phyloP scores from a whole-genome alignment of 768 basidiomycete species.

The Ramaria sp. region DNA sequence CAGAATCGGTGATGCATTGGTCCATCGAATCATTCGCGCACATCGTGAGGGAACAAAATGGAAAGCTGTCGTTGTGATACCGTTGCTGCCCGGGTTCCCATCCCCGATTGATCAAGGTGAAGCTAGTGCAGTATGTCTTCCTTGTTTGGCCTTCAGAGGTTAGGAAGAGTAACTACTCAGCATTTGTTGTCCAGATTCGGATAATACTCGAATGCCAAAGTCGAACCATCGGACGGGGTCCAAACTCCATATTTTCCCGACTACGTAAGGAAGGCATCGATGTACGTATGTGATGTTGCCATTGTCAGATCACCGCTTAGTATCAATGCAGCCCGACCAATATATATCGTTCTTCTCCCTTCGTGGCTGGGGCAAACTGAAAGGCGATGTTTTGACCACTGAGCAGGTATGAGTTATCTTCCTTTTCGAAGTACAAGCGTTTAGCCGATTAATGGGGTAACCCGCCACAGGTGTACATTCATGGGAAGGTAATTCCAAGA shows the following conservation, averaged over 20 bases:
- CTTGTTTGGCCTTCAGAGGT: background rate
- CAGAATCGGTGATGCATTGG: slow-evolving; percentile 87
- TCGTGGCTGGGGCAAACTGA: slow-evolving; percentile 88
- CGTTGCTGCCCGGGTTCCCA: slow-evolving; percentile 86
- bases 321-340: slow-evolving; percentile 64
- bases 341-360: slow-evolving; percentile 88
- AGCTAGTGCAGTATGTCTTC: slow-evolving; percentile 68
- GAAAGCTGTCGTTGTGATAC: slow-evolving; percentile 90
- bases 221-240: slow-evolving; percentile 77
- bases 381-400: slow-evolving; percentile 72
- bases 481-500: slow-evolving; percentile 50
- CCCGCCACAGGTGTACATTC: slow-evolving; percentile 65
- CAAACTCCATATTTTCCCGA: slow-evolving; percentile 82
- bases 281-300: slow-evolving; percentile 32
- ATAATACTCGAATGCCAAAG: slow-evolving; percentile 96
- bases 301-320: background rate
- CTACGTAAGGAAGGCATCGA: slow-evolving; percentile 82
- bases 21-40: slow-evolving; percentile 82
- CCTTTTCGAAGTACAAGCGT: background rate
- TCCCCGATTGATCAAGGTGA: slow-evolving; percentile 89
- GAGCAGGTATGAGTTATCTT: slow-evolving; percentile 50
- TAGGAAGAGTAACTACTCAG: background rate
- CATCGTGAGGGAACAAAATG: slow-evolving; percentile 71
- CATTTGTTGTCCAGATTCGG: slow-evolving; percentile 47
- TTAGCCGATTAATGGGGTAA: background rate